Percentiles rank a stretch among this genome's conserved stretches.
Conservation (phyloP, 306 rosid species). For the Ochetophila trinervis region DNA sequence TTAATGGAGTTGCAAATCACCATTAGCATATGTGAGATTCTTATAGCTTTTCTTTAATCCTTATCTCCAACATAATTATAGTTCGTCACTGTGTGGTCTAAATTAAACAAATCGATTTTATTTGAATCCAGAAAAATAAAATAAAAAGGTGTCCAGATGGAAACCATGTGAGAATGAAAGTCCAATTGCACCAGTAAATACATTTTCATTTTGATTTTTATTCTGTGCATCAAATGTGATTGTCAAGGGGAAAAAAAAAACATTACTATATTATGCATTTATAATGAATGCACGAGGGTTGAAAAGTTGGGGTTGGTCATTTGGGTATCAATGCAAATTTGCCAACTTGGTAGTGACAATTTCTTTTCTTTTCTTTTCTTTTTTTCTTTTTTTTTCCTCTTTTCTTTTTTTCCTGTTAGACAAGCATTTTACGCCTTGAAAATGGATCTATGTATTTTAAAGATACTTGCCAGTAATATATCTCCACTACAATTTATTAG, state of each 20-base stretch:
- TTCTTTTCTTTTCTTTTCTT: too few relatives aligned
- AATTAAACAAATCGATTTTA: slow-evolving; percentile 21
- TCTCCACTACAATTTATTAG: slow-evolving; percentile 9
- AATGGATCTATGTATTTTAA: slow-evolving; percentile 13
- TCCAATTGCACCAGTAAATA: neutral
- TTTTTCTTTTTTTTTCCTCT: too few relatives aligned
- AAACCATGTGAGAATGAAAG: slow-evolving; percentile 26
- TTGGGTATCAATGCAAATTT: slow-evolving; percentile 36
- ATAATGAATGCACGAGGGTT: too few relatives aligned
- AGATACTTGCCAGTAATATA: slow-evolving; percentile 20
- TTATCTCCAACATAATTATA: slow-evolving; percentile 40
- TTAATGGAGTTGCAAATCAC: slow-evolving; percentile 23
- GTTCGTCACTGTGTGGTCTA: slow-evolving; percentile 26
- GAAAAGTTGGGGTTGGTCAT: neutral
- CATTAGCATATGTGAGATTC: slow-evolving; percentile 37
- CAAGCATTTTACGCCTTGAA: slow-evolving; percentile 11
- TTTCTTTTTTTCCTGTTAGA: neutral
- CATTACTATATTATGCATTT: too few relatives aligned
- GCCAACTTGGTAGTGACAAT: slow-evolving; percentile 27
- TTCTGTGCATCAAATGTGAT: too few relatives aligned
- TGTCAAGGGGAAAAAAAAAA: too few relatives aligned
- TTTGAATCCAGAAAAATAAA: slow-evolving; percentile 1
- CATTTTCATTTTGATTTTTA: too few relatives aligned
- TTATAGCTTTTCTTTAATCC: slow-evolving; percentile 27
- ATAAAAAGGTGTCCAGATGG: slow-evolving; percentile 26